Base-by-base conservation (phyloP, 2,329 filamentous ascomycete genomes). In the Aspergillus tanneri region DNA sequence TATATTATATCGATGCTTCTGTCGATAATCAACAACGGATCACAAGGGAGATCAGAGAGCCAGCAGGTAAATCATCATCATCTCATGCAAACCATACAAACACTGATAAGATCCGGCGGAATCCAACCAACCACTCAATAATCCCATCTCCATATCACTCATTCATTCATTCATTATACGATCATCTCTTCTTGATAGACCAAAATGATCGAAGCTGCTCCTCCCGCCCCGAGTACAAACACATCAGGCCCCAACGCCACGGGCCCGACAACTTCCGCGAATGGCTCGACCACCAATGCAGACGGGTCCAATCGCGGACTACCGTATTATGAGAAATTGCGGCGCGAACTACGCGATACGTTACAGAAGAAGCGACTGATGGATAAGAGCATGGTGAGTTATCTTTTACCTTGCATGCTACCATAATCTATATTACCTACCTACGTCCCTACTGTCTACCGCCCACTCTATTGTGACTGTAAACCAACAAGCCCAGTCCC, bases 311-410 rank as follows among this genome's bases (percentile, higher is more conserved):
- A 67, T 53, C 72, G 74, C 50, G 75, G 75, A 21, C 58, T 77
- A 43, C 84, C 85, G 14, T 89, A 86, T 71, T 90, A 90, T 68
- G 86, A 90, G 66, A 84, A 85, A 62, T 77, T 87, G 39, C 79
- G 86, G 50, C 77, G 80, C 49, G 83, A 86, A 48, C 75, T 90
- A 3, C 80, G 85, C 53, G 80, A 85, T 47, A 82, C 85, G 2
- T 71, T 90, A 7, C 75, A 82, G 43, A 84, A 83, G 71, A 86
- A 86, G 65, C 77, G 82, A 22, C 59, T 78, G 14, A 75, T 88
- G 43, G 84, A 87, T 59, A 80, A 78, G 58, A 78, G 75, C 60
- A 71, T 84, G 68, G 80, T 83, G 60, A 54, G 73, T 68, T 7
- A n/a, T n/a, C n/a, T n/a, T n/a, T n/a, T n/a, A n/a, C n/a, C n/a